Evolutionary conservation across 192 early-diverging fungal species (phyloP), one percentile per base, ranked within the genome.

Genomic region (Spinellus fusiger): DNA sequence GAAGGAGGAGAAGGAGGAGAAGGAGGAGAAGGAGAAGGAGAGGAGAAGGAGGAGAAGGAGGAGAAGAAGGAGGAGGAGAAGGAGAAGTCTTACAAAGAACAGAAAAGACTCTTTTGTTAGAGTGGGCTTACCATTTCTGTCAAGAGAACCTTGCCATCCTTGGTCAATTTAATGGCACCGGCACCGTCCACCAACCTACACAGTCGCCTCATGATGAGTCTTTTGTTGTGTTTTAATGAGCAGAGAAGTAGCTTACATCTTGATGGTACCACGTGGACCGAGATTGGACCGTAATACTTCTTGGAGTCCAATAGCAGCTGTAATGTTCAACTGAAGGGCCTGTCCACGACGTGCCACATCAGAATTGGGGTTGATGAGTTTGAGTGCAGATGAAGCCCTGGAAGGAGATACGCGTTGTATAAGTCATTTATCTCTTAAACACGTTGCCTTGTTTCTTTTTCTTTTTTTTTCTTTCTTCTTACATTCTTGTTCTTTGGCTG

Each of bases 91-190:
- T 26, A 20, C 13, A 28, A 35, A 18, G 40, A 12, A 34, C 28
- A 15, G 10, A 58, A 47, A 40, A 40, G 10, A 50, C 28, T 15
- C 49, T n/a, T 52, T 20, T 29, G 1, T 54, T n/a, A n/a, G n/a
- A n/a, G n/a, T 44, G 10, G 2, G 38, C 68, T 62, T 80, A 95
- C 93, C 97, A 99, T 99, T 79, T 99, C 95, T 63, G 78, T 93
- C 62, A 99, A 80, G 26, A 99, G 88, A 38, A 99, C 97, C 70
- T 99, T 99, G 56, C 97, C 97, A 73, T 99, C 97, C 80, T 99
- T 99, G 35, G 97, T 99, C 55, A 98, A 78, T 72, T 96, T 99
- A 71, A 96, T 90, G 62, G 86, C 86, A 61, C 96, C 96, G 38
- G 94, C 85, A 33, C 97, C 97, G 65, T 94, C 92, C 16, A 99